Evolutionary conservation across 768 basidiomycete species (phyloP), one percentile per base, ranked within the genome.

Genomic region (Mycena capillaripes): DNA sequence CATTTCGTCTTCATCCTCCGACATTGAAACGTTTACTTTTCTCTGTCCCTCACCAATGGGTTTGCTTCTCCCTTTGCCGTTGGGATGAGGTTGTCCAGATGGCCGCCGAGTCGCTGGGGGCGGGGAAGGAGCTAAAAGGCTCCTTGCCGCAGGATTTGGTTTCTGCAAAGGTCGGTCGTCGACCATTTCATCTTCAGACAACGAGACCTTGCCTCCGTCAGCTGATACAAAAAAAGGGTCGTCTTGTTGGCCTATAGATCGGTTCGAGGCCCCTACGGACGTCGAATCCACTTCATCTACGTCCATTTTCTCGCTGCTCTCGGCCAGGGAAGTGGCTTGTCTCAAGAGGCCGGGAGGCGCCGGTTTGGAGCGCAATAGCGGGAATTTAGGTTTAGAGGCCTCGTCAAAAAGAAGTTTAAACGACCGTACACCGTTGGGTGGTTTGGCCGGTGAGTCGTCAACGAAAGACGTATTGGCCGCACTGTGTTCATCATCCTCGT

Each of bases 361-460:
- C n/a, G 73, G 53, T 36, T 68, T 68, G 34, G 66, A 36, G 38
- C 69, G 68, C 30, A 55, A 38, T 16, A 58, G 40, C 1, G 74
- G 70, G 44, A 75, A 72, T 36, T 61, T 53, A 17, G 67, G 67
- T 44, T 71, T 75, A 27, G 71, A 57, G 50, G 69, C 78, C 63
- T 88, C 88, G 30, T 93, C 89, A 78, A 95, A 95, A 55, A 95
- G 81, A 32, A 88, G 80, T 72, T 88, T 90, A 83, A 94, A 95
- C 3, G 86, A 86, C 78, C 89, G 92, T 61, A 87, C 86, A 53
- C 87, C 87, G 29, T 82, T 82, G 3, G 86, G 85, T 25, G 83
- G 83, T 79, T 95, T 95, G 63, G 90, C 84, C 11, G 94, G 94
- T 6, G 94, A 93, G 77, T 94, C 90, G 36, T 86, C 89, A 6